Evolutionary conservation across 805 yeast species (phyloP).

Genomic region (Nakazawaea peltata): DNA sequence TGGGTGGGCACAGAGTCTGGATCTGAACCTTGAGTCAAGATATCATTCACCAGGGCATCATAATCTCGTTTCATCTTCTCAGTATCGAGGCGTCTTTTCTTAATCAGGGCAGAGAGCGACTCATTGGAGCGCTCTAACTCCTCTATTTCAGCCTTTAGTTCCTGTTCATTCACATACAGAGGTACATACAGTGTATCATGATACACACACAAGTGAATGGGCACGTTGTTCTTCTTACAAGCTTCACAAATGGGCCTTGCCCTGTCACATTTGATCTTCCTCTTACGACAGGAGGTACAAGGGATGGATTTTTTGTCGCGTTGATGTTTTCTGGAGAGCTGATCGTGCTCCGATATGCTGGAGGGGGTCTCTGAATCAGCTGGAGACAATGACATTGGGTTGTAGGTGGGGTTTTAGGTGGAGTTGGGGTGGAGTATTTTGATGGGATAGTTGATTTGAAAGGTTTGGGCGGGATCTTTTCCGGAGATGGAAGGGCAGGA

Average conservation of each 20-base stretch:
- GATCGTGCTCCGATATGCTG: no score
- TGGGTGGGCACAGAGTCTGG: no score
- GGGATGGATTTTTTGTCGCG: constrained; percentile 8
- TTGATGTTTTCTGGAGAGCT: neutral
- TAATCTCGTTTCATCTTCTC: neutral
- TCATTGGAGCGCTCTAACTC: constrained; percentile 11
- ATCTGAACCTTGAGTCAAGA: no score
- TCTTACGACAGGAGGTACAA: constrained; percentile 13
- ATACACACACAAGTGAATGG: constrained; percentile 18
- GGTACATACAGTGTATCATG: constrained; percentile 12
- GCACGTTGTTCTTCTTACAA: constrained; percentile 17
- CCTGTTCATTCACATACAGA: constrained; percentile 12
- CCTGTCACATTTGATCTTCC: constrained; percentile 22
- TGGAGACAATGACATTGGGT: no score
- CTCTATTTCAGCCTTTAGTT: constrained; percentile 16
- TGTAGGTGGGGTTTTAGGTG: no score
- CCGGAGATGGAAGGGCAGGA: no score
- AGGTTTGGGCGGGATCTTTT: no score
- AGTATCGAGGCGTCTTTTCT: neutral
- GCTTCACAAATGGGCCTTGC: constrained; percentile 25
- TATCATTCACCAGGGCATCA: no score
- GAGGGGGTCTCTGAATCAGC: no score
- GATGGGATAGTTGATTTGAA: no score
- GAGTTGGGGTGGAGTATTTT: no score
- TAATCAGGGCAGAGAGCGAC: neutral